Base-by-base conservation (phyloP, 2,329 filamentous ascomycete species). In the Penicillium brasilianum region DNA sequence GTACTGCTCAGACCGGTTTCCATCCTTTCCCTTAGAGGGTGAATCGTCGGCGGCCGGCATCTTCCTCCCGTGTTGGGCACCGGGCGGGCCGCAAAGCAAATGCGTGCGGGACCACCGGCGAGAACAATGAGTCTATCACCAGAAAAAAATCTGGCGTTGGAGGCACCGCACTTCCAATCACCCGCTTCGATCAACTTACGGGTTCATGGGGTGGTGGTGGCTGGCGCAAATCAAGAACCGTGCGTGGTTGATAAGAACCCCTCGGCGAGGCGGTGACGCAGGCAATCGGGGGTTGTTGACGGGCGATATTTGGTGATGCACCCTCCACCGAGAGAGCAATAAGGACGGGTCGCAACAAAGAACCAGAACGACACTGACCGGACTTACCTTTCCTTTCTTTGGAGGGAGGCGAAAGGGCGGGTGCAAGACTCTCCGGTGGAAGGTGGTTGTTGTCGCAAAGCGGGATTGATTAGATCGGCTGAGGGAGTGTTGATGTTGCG, bases 1-100 rank as follows among this genome's bases (percentile, higher is more conserved):
- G 73, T 95, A 91, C 73, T 93, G 89, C 48, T 77, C 68, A 10
- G 78, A 77, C 37, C 75, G 74, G 51, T 74, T 74, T 25, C 75
- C 72, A 55, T 74, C 77, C 59, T 75, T 75, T 60, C 75, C 75
- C 55, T 78, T 78, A 51, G 77, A 75, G 55, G 75, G 68, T 59
- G 71, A 70, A 59, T 72, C 72, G 57, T 78, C 75, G 65, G 71
- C 72, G 63, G 70, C 74, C 60, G 76, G 74, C 76, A 78, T 78
- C 64, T 69, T 77, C 10, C 14, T 41, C 70, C 62, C 66, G 64
- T 56, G 65, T 69, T 65, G 60, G 64, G 62, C 60, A 69, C 62
- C 68, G 22, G 61, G 57, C 62, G 61, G 61, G 67, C 60, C 63
- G 60, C 62, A 63, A 60, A 57, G 46, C 54, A 55, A 50, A 63